A percentile compares a stretch with the other conserved stretches of the same genome.
Evolutionary conservation across 768 basidiomycete species (phyloP).

Genomic region (Chalciporus sphaerocephalus): DNA sequence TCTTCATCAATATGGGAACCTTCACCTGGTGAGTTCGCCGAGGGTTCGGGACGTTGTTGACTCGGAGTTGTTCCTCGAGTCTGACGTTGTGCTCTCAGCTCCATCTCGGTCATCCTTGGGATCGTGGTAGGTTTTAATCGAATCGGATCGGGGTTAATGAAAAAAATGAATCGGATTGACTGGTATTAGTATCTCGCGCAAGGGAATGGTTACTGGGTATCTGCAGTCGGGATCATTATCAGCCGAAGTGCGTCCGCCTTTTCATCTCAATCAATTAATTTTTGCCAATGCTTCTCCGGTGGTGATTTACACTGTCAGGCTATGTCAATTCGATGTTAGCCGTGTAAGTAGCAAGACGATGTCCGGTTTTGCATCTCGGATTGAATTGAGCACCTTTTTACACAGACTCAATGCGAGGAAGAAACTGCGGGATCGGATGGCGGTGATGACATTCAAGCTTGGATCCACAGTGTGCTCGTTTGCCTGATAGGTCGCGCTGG

Average conservation of each 20-base stretch:
- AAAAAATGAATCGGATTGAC: no score
- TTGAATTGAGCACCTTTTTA: not conserved
- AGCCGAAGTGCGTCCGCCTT: not conserved
- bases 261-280: not conserved
- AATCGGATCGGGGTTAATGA: no score
- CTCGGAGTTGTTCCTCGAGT: not conserved
- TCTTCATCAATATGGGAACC: not conserved
- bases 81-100: not conserved
- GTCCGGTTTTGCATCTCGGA: no score
- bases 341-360: not conserved
- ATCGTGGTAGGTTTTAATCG: not conserved
- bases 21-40: not conserved
- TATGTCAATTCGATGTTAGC: not conserved
- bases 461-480: not conserved
- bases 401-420: not conserved
- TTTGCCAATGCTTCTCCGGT: no score
- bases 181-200: not conserved
- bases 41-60: not conserved
- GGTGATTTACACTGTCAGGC: not conserved
- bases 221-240: not conserved
- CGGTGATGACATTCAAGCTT: not conserved
- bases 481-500: not conserved
- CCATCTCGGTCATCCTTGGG: not conserved
- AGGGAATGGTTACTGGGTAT: not conserved
- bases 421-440: not conserved